Conservation (phyloP, 2,329 filamentous ascomycete species). For the Magnaporthiopsis incrustans region DNA sequence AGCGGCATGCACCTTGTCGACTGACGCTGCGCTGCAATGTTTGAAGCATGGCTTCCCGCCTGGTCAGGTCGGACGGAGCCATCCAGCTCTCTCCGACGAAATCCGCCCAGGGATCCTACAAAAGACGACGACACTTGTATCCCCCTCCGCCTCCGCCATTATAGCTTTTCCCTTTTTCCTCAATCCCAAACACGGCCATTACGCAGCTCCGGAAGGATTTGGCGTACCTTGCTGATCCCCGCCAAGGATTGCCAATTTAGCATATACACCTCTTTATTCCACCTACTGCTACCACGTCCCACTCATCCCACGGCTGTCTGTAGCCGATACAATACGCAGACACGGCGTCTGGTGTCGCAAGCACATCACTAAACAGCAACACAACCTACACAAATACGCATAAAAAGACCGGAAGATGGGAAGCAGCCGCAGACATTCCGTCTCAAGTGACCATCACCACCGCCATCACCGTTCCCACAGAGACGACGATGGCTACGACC, state of each 20-base stretch:
- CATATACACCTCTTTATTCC: not conserved
- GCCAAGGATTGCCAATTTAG: not conserved
- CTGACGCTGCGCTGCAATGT: not conserved
- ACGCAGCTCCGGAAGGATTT: not conserved
- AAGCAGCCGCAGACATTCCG: slow-evolving; percentile 4
- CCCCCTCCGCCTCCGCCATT: not conserved
- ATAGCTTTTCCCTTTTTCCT: not conserved
- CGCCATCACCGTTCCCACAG: not conserved
- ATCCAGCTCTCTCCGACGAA: not conserved
- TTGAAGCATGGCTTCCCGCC: not conserved
- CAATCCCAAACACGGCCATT: not conserved
- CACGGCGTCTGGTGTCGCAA: not conserved
- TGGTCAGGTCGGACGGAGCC: not conserved
- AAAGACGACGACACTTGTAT: not conserved
- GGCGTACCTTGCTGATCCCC: not conserved
- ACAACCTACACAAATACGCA: not conserved
- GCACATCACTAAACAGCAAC: not conserved
- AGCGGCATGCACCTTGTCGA: not conserved
- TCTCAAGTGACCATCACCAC: slow-evolving; percentile 3
- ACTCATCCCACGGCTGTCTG: too few relatives aligned
- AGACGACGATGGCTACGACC: not conserved
- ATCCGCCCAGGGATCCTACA: too few relatives aligned
- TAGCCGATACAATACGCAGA: not conserved
- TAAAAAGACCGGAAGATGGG: not conserved
- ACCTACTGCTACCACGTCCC: too few relatives aligned